Conservation (phyloP, 148 eudicot genomes). For the Fagopyrum homotropicum region DNA sequence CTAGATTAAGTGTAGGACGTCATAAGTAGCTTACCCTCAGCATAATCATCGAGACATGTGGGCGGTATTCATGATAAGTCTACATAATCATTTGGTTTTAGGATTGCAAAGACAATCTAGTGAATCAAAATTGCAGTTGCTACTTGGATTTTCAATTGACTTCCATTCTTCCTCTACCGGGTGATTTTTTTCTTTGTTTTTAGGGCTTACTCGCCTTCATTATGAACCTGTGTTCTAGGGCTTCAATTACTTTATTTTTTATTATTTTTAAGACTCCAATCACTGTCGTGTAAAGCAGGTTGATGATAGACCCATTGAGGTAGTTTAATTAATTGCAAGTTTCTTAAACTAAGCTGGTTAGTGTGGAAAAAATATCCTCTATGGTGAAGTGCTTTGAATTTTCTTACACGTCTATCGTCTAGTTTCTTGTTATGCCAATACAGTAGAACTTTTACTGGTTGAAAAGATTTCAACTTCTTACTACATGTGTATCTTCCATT, state of each 20-base stretch:
- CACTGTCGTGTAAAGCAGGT: neutral
- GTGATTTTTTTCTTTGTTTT: too few species aligned
- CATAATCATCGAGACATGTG: neutral
- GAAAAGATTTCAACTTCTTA: neutral
- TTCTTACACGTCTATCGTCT: neutral
- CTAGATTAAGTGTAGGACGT: neutral
- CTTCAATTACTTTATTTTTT: too few species aligned
- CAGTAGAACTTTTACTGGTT: neutral
- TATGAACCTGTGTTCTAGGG: too few species aligned
- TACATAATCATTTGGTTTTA: neutral
- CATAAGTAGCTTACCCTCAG: constrained; percentile 4
- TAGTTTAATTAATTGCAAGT: neutral
- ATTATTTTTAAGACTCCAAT: too few species aligned
- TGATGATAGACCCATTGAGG: neutral
- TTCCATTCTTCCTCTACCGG: too few species aligned
- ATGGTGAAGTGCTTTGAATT: neutral
- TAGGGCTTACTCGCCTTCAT: too few species aligned
- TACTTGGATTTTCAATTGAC: too few species aligned
- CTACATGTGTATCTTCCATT: constrained; percentile 5
- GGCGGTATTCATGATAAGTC: constrained; percentile 1
- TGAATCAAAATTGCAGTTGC: neutral
- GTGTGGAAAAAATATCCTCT: neutral
- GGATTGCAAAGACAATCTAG: neutral
- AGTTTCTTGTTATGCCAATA: neutral
- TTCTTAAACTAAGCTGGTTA: constrained; percentile 8